A percentile compares a stretch with the other conserved stretches of the same genome.
These are phyloP conservation scores for Mycena chlorophos DNA, from an alignment of 768 basidiomycete species.

Conservation along the genomic window DNA sequence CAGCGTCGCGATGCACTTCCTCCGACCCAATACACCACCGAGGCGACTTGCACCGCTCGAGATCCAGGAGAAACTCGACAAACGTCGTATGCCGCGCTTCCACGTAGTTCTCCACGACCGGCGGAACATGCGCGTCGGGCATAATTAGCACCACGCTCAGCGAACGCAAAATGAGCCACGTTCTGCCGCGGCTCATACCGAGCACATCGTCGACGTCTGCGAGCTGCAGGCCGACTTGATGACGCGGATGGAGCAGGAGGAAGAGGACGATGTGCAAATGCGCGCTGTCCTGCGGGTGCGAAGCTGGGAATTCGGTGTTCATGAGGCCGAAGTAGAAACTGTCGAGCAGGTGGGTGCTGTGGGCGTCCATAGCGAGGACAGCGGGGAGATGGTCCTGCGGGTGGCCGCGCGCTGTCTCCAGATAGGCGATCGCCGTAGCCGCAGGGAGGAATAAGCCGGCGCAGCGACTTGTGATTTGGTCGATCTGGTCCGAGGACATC, in stretches of 20 bases:
- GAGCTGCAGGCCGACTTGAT: neutral
- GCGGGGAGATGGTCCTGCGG: no score
- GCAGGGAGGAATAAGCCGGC: no score
- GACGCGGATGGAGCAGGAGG: neutral
- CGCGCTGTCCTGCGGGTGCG: no score
- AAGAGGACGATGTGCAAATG: no score
- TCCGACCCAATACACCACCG: neutral
- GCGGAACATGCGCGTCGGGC: neutral
- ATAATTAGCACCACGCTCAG: neutral
- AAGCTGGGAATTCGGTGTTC: no score
- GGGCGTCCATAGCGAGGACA: no score
- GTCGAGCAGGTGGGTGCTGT: no score
- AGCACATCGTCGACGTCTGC: neutral
- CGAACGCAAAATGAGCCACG: neutral
- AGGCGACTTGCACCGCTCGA: neutral
- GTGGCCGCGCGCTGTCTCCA: no score
- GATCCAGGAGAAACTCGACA: neutral
- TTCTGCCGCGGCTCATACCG: neutral
- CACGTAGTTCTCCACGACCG: neutral
- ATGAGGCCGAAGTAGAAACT: no score
- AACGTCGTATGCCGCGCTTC: neutral
- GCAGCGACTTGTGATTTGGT: no score
- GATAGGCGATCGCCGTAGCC: no score
- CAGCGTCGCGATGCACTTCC: neutral
- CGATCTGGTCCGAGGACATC: no score